Evolutionary conservation across 805 yeast species (phyloP), one percentile per base, ranked within the genome.

Genomic region (Jamesozyma piceae): DNA sequence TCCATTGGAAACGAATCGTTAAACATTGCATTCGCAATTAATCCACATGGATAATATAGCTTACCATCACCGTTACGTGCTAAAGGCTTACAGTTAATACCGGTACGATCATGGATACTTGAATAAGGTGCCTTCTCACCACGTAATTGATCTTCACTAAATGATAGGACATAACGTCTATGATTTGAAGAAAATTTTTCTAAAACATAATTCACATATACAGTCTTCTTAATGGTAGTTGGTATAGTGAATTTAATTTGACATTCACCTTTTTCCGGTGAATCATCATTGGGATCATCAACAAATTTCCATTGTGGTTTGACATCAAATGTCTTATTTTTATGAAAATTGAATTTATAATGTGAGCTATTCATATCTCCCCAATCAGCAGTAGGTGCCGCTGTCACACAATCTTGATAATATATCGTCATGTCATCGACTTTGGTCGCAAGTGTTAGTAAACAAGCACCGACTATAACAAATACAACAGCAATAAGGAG

Each of bases 161-260:
- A 87, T 20, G 95, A 82, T 50, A 79, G 77, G 31, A 90, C 97
- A 60, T 84, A 92, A 54, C 95, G 85, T 54, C 98, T 78, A 65
- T 90, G 98, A 62, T 90, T 90, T 53, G 94, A 96, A 62, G 76
- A 84, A 62, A 90, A 92, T 58, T 87, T 87, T 42, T 95, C 88
- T 53, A 90, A 66, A 53, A 80, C 75, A 68, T 90, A 90, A 63
- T 85, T 85, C 51, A 87, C 55, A 55, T 71, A 87, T 13, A 88
- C 69, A 2, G 95, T 89, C 3, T 84, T 77, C 27, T 79, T 74
- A 59, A 92, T 72, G 43, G 78, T 80, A 38, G 67, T 67, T 15
- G 95, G 94, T 19, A 85, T 65, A 24, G 75, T 73, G 64, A 90
- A 89, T 55, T 80, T 77, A 38, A 90, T 59, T n/a, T 71, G 65